phyloP scores from a whole-genome alignment of 2,329 filamentous ascomycete genomes.

The Pleomassaria siparia region DNA sequence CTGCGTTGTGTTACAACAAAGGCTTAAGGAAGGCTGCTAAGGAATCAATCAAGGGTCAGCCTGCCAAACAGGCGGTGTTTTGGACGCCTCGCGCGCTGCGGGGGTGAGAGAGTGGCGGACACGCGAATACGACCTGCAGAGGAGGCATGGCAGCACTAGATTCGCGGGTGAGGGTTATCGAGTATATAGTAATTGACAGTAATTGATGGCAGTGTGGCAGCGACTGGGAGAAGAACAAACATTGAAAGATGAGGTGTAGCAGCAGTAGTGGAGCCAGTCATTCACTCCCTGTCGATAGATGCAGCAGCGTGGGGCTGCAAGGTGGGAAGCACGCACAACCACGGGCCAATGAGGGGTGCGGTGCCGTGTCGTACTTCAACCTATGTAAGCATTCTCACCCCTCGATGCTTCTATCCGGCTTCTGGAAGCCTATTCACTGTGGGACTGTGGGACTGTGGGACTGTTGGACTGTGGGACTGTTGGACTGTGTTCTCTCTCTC shows the following conservation, averaged over 20 bases:
- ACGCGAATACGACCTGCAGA: slow-evolving; percentile 7
- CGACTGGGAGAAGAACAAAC: slow-evolving; percentile 13
- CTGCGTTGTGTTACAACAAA: slow-evolving; percentile 36
- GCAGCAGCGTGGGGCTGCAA: slow-evolving; percentile 16
- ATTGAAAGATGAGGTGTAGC: slow-evolving; percentile 16
- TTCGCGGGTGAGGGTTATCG: slow-evolving; percentile 13
- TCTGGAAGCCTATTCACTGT: slow-evolving; percentile 9
- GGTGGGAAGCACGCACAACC: slow-evolving; percentile 12
- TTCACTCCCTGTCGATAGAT: slow-evolving; percentile 32
- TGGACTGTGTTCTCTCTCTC: too few species aligned
- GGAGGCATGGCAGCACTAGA: slow-evolving; percentile 28
- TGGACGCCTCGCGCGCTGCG: slow-evolving; percentile 12
- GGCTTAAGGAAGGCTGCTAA: slow-evolving; percentile 28
- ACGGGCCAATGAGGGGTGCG: slow-evolving; percentile 24
- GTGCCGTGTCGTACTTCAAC: not conserved
- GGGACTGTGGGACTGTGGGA: not conserved
- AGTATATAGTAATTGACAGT: too few species aligned
- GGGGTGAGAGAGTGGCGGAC: slow-evolving; percentile 8
- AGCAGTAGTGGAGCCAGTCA: slow-evolving; percentile 23
- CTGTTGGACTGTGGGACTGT: slow-evolving; percentile 2
- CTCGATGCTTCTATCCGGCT: slow-evolving; percentile 4
- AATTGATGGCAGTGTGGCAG: too few species aligned
- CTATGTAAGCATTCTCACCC: not conserved
- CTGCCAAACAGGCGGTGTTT: slow-evolving; percentile 12
- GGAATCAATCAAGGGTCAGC: slow-evolving; percentile 24